phyloP scores from a whole-genome alignment of 2,329 filamentous ascomycete genomes.

The Claviceps sp. region DNA sequence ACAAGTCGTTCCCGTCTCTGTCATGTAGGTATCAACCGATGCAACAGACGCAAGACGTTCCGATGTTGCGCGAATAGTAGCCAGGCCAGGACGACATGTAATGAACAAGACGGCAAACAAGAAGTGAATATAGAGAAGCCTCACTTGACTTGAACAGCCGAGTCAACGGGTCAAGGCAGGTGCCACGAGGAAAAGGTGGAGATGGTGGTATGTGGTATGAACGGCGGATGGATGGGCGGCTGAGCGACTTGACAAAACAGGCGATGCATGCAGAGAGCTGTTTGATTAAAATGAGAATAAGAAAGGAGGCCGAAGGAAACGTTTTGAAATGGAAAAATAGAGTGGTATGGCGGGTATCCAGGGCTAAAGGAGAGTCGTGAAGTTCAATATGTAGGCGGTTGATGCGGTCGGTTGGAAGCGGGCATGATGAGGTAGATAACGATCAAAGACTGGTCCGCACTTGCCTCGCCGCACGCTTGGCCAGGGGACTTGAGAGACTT shows the following conservation, averaged over 20 bases:
- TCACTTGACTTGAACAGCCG: slow-evolving; percentile 26
- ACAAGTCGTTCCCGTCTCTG: too few species aligned
- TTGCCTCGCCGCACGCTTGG: neutral
- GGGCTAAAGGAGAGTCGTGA: slow-evolving; percentile 26
- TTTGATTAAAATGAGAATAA: slow-evolving; percentile 1
- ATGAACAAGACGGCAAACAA: neutral
- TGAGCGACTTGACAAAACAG: too few species aligned
- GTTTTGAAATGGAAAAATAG: neutral
- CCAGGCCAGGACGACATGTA: too few species aligned
- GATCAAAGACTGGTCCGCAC: slow-evolving; percentile 4
- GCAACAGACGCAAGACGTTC: too few species aligned
- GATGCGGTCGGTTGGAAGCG: slow-evolving; percentile 7
- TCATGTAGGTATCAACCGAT: too few species aligned
- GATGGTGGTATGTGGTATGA: neutral
- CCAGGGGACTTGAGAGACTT: neutral
- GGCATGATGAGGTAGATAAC: slow-evolving; percentile 16
- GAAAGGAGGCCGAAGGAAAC: neutral
- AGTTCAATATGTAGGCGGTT: slow-evolving; percentile 12
- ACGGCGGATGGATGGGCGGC: neutral
- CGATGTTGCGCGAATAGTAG: too few species aligned
- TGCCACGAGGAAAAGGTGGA: neutral
- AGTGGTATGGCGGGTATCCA: neutral
- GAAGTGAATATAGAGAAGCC: neutral
- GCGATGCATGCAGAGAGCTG: too few species aligned
- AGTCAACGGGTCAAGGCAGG: slow-evolving; percentile 35